phyloP scores from a whole-genome alignment of 139 green algal genomes.

The Coelastrella sp. region DNA sequence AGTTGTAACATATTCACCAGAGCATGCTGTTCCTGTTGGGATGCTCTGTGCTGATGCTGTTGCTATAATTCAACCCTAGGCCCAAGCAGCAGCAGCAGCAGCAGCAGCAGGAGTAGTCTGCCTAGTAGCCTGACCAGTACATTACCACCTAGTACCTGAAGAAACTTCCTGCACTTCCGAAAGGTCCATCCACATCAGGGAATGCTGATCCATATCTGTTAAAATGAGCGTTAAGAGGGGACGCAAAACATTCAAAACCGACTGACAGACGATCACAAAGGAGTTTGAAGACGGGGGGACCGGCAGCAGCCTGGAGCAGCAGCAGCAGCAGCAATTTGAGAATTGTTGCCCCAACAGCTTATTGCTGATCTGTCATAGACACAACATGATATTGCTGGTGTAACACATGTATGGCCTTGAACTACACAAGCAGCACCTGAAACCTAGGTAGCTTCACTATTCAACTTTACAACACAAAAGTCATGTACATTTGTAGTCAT shows the following conservation, averaged over 20 bases:
- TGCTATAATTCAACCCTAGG: no score
- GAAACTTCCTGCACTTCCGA: slow-evolving; percentile 51
- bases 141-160: slow-evolving; percentile 23
- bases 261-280: slow-evolving; percentile 19
- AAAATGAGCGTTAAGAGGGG: slow-evolving; percentile 39
- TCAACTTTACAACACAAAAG: no score
- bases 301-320: slow-evolving; percentile 41
- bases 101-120: not conserved
- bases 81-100: not conserved
- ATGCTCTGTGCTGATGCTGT: no score
- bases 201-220: slow-evolving; percentile 37
- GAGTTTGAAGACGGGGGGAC: slow-evolving; percentile 40
- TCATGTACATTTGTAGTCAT: no score
- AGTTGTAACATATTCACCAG: no score
- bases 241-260: slow-evolving; percentile 50
- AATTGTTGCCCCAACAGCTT: no score
- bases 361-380: no score
- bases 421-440: no score
- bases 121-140: not conserved
- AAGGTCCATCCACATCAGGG: slow-evolving; percentile 46
- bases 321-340: not conserved
- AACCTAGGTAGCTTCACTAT: no score
- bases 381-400: no score
- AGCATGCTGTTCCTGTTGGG: no score
- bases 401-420: no score